These are phyloP conservation scores for Aspergillus sp. DNA, from an alignment of 2,329 filamentous ascomycete species.

Conservation along the genomic window DNA sequence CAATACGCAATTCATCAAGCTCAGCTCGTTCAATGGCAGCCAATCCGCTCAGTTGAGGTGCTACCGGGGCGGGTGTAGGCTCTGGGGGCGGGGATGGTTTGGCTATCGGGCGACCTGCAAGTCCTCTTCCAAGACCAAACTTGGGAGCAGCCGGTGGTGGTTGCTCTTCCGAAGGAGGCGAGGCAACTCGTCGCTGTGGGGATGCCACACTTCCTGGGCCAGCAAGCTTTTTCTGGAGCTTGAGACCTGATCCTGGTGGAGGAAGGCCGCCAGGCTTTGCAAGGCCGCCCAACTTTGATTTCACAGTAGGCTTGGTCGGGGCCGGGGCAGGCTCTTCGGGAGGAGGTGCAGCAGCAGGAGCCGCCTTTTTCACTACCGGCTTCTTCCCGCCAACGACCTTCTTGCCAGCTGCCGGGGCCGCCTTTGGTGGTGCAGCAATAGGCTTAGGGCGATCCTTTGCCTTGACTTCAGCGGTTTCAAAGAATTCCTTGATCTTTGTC, in stretches of 20 bases:
- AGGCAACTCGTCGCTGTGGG: slow-evolving; percentile 39
- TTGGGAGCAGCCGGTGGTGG: slow-evolving; percentile 44
- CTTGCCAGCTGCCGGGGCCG: slow-evolving; percentile 51
- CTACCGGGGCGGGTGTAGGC: slow-evolving; percentile 43
- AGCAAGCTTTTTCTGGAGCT: slow-evolving; percentile 39
- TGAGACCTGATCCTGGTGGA: slow-evolving; percentile 38
- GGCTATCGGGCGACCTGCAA: slow-evolving; percentile 78
- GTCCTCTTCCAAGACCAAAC: slow-evolving; percentile 65
- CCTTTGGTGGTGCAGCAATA: slow-evolving; percentile 55
- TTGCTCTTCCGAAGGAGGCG: slow-evolving; percentile 43
- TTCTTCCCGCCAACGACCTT: slow-evolving; percentile 53
- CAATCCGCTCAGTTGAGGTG: slow-evolving; percentile 61
- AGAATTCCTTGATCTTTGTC: slow-evolving; percentile 91
- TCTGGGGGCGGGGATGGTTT: slow-evolving; percentile 56
- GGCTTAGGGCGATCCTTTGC: slow-evolving; percentile 91
- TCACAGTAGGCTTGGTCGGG: slow-evolving; percentile 40
- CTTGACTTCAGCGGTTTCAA: slow-evolving; percentile 75
- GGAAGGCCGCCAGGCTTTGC: slow-evolving; percentile 37
- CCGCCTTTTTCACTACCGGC: slow-evolving; percentile 44
- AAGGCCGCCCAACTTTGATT: slow-evolving; percentile 39
- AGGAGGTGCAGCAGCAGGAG: slow-evolving; percentile 43
- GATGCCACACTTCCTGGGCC: slow-evolving; percentile 37
- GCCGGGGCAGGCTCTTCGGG: slow-evolving; percentile 53
- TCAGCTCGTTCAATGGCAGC: slow-evolving; percentile 83
- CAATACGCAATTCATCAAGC: slow-evolving; percentile 77